Base-by-base conservation (phyloP, 1,284 basidiomycete species). In the Moniliophthora roreri region DNA sequence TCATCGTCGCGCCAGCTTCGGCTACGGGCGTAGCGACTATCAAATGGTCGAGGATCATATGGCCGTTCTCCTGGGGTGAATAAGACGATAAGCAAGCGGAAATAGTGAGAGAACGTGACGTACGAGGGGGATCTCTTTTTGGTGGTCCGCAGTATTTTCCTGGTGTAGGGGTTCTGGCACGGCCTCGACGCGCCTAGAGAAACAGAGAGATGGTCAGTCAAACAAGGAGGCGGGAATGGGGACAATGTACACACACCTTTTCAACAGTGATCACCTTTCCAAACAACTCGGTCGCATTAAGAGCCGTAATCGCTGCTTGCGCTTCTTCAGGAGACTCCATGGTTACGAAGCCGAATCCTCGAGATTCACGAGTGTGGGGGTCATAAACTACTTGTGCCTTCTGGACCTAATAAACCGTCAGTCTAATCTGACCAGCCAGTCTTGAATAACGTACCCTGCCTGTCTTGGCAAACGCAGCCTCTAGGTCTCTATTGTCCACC, bases 311-410 rank as follows among this genome's bases (percentile, higher is more conserved):
- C 48, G 91, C 93, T 48, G 90, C 89, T 51, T 95, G 90, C 9
- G 95, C 96, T 65, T 97, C 95, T 61, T 93, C 92, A 36, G 64
- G 69, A 37, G 81, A 81, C 68, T 93, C 91, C 87, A 96, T 95
- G 53, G 94, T 97, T 65, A 98, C 96, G 71, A 99, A 99, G 42
- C 93, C 96, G 64, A 98, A 98, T 38, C 95, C 96, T 65, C 96
- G 92, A 50, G 94, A 95, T 67, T 98, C 95, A 65, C 93, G 88
- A 57, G 91, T 89, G 75, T 98, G 96, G 24, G 96, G 96, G 74
- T 99, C 96, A 66, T 89, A 89, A 93, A 98, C 97, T 70, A 98
- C 88, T 57, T 93, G 90, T 38, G 89, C 91, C 71, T 97, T 91
- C 66, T 89, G 81, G 58, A 91, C 88, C 89, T 91, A 57, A 41